A percentile compares a stretch with the other conserved stretches of the same genome.
phyloP scores from a whole-genome alignment of 2,329 filamentous ascomycete genomes.

The Hypoxylon sp. region DNA sequence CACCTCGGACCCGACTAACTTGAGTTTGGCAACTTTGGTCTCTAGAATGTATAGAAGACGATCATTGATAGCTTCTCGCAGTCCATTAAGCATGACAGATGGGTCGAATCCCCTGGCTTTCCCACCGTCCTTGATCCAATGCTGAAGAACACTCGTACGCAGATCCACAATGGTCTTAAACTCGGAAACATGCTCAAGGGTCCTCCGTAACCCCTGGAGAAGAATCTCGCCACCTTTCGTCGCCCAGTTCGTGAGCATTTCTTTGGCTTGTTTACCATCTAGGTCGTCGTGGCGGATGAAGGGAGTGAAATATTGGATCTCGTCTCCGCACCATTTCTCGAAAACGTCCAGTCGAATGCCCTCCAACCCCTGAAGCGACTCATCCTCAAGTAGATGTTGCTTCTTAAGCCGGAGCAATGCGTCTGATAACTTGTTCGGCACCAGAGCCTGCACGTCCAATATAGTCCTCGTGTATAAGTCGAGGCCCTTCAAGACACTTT shows the following conservation, averaged over 20 bases:
- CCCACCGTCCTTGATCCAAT: slow-evolving; percentile 80
- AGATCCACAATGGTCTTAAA: slow-evolving; percentile 79
- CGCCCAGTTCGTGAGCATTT: slow-evolving; percentile 76
- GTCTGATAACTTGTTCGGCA: slow-evolving; percentile 80
- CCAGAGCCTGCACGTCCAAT: slow-evolving; percentile 80
- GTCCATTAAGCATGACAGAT: slow-evolving; percentile 75
- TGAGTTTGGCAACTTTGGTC: slow-evolving; percentile 74
- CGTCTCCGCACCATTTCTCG: slow-evolving; percentile 83
- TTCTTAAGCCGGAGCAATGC: slow-evolving; percentile 78
- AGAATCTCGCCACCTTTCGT: slow-evolving; percentile 72
- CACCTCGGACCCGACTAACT: slow-evolving; percentile 75
- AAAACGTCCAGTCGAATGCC: slow-evolving; percentile 84
- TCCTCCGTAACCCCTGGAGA: slow-evolving; percentile 72
- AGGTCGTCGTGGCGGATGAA: slow-evolving; percentile 88
- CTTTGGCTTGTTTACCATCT: slow-evolving; percentile 70
- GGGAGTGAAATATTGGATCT: slow-evolving; percentile 87
- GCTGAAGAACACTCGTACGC: slow-evolving; percentile 77
- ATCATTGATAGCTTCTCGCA: slow-evolving; percentile 78
- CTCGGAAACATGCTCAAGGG: slow-evolving; percentile 72
- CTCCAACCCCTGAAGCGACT: slow-evolving; percentile 74
- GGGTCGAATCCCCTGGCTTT: slow-evolving; percentile 77
- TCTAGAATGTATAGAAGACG: slow-evolving; percentile 76
- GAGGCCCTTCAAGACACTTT: slow-evolving; percentile 75
- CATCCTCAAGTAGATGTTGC: slow-evolving; percentile 79
- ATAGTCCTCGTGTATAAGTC: slow-evolving; percentile 83